These are phyloP conservation scores for Suillus paluster DNA, from an alignment of 768 basidiomycete species.

Conservation along the genomic window DNA sequence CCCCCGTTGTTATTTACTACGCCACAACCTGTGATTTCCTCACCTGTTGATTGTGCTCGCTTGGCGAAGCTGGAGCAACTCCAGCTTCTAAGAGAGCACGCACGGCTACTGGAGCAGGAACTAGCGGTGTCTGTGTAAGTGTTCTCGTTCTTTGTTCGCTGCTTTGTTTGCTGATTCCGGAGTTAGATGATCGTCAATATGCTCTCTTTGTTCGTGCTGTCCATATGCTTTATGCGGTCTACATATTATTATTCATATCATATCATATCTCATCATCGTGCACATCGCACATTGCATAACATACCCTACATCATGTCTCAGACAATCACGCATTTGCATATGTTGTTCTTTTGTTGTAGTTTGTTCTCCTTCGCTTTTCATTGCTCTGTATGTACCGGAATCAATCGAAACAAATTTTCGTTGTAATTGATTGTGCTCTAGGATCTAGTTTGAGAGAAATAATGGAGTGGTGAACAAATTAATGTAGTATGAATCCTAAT, in stretches of 20 bases:
- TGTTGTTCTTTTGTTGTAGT: neutral
- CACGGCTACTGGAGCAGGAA: conserved; percentile 39
- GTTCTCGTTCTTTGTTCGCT: neutral
- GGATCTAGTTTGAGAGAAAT: neutral
- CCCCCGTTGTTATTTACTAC: conserved; percentile 7
- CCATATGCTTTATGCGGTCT: neutral
- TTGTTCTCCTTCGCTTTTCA: neutral
- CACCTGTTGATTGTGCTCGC: conserved; percentile 13
- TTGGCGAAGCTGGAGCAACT: conserved; percentile 37
- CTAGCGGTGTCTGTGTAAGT: conserved; percentile 22
- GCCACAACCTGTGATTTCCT: neutral
- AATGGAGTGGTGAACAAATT: neutral
- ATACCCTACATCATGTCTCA: conserved; percentile 6
- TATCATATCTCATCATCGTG: neutral
- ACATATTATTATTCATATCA: conserved; percentile 26
- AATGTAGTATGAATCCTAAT: conserved; percentile 40
- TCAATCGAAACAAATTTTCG: neutral
- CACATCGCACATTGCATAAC: conserved; percentile 1
- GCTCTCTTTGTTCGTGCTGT: too few species aligned
- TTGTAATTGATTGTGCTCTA: neutral
- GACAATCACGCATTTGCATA: neutral
- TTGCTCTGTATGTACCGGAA: neutral
- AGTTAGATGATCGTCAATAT: conserved; percentile 4
- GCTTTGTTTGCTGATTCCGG: neutral
- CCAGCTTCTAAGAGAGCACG: conserved; percentile 37